Conservation (phyloP, 129 eudicot genomes). For the Oenanthe sinensis region DNA sequence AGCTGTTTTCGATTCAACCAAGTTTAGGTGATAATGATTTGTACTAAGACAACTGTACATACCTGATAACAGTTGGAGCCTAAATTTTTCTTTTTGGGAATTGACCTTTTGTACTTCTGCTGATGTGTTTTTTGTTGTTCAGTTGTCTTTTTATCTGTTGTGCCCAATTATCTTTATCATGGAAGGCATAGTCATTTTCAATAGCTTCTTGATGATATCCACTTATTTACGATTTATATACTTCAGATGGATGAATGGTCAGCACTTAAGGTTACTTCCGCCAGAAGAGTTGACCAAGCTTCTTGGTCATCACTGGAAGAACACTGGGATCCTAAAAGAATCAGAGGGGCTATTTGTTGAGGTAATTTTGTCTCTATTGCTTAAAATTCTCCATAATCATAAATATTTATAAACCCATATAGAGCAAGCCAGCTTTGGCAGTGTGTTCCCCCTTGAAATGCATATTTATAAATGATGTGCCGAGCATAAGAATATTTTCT, state of each 20-base stretch:
- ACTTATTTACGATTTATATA: slow-evolving; percentile 8
- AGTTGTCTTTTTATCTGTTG: background rate
- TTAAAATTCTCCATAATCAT: background rate
- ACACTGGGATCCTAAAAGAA: slow-evolving; percentile 47
- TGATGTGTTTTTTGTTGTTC: background rate
- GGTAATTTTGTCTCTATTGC: slow-evolving; percentile 30
- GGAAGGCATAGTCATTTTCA: slow-evolving; percentile 8
- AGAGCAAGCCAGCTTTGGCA: background rate
- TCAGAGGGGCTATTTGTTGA: slow-evolving; percentile 62
- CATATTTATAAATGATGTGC: background rate
- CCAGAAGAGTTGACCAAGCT: slow-evolving; percentile 45
- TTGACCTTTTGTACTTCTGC: background rate
- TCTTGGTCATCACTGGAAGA: slow-evolving; percentile 74
- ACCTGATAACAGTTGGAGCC: background rate
- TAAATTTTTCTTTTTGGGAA: background rate
- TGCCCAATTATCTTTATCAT: slow-evolving; percentile 12
- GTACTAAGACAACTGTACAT: background rate
- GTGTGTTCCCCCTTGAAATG: background rate
- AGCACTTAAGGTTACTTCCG: slow-evolving; percentile 73
- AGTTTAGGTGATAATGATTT: slow-evolving; percentile 53
- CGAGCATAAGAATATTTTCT: background rate
- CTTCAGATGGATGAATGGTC: slow-evolving; percentile 97
- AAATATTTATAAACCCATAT: background rate
- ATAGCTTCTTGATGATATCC: slow-evolving; percentile 7
- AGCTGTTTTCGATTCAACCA: slow-evolving; percentile 79